Evolutionary conservation across 192 early-diverging fungal genomes (phyloP).

Genomic region (Gonapodya prolifera): DNA sequence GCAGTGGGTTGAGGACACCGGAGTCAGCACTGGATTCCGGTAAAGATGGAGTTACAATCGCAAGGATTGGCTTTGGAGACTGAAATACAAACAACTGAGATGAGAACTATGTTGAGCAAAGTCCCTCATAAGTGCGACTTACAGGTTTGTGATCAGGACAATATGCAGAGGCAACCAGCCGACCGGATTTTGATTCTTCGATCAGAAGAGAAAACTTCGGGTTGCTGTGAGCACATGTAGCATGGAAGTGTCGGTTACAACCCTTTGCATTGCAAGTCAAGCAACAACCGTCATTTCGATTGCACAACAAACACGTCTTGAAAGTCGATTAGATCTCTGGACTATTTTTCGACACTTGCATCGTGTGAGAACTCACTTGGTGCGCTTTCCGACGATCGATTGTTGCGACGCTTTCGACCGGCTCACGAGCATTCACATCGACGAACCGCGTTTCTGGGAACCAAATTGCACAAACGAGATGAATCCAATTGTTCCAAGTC

Average conservation of each 20-base stretch:
- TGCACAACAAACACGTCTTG: not conserved
- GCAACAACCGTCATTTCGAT: not conserved
- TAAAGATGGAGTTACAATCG: not conserved
- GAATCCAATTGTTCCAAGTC: not conserved
- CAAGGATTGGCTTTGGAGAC: not conserved
- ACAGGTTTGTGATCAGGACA: slow-evolving; percentile 3
- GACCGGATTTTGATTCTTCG: not conserved
- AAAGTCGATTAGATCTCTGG: too few relatives aligned
- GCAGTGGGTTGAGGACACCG: not conserved
- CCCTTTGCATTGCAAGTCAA: not conserved
- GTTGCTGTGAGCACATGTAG: not conserved
- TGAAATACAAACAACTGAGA: too few relatives aligned
- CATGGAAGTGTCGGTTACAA: not conserved
- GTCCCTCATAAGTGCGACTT: not conserved
- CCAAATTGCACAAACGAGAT: not conserved
- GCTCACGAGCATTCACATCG: not conserved
- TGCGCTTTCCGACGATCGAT: not conserved
- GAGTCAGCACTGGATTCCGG: not conserved
- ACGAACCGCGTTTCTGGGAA: not conserved
- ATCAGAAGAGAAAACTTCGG: not conserved
- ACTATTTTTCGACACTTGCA: too few relatives aligned
- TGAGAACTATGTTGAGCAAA: not conserved
- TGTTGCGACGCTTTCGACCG: not conserved
- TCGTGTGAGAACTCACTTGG: not conserved
- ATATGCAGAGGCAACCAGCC: not conserved